Base-by-base conservation (phyloP, 2,329 filamentous ascomycete species). In the Graphilbum fragrans region DNA sequence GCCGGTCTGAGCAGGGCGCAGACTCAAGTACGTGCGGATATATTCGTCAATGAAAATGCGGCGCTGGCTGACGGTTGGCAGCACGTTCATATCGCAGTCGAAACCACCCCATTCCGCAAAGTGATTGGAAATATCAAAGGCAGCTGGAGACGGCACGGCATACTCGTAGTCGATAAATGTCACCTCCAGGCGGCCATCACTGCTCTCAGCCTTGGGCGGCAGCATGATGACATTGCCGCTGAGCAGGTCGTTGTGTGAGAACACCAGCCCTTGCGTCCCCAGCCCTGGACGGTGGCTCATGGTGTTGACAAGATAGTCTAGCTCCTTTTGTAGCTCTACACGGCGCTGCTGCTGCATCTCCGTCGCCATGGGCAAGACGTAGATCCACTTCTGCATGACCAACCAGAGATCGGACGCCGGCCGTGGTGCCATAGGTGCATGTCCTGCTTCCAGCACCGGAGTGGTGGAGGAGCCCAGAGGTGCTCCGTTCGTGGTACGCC, bases 81-180 rank as follows among this genome's bases (percentile, higher is more conserved):
- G 72, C 50, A 82, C 80, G 53, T 65, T 76, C 64, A 84, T 88
- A 61, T 96, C 87, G 67, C 92, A 98, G 53, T 94, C 86, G 55
- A 95, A 95, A 43, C 92, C 92, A 45, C 82, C 88, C 90, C 92
- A 98, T 64, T 98, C 92, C 37, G 92, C 87, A 58, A 98, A 94
- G 67, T 98, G 92, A 64, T 98, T 98, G 39, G 90, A 82, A 52
- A 98, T 80, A 59, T 98, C 92, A 62, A 98, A 98, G 2, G 90
- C 88, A 4, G 88, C 87, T 2, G 90, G 90, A 1, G 88, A 90
- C 3, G 92, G 88, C 5, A 86, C 92, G 14, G 88, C 87, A 61
- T 98, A 98, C 61, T 98, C 92, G 66, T 96, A 98, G 64, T 98
- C 92, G 59, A 98, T 98, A 63, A 98, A 96, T 55, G 75, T 76